These are phyloP conservation scores for Globisporangium orthogonon DNA, from an alignment of 352 stramenopile species.

Conservation along the genomic window DNA sequence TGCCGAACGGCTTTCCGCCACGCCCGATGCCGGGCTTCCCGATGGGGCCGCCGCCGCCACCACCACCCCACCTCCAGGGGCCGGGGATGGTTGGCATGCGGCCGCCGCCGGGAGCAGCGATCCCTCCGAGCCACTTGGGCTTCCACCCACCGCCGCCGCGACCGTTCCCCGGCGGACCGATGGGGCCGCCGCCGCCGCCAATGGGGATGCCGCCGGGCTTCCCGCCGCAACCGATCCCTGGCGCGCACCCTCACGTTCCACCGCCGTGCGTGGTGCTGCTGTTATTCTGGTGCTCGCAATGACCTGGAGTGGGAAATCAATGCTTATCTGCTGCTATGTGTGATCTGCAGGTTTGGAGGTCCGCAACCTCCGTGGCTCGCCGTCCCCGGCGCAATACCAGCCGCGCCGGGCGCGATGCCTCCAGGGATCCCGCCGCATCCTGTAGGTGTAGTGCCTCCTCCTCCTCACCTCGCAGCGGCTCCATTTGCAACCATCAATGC, in stretches of 20 bases:
- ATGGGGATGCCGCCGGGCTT: slow-evolving; percentile 11
- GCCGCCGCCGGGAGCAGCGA: slow-evolving; percentile 26
- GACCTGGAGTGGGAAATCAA: too few species aligned
- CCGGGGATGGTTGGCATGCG: slow-evolving; percentile 44
- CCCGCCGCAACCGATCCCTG: slow-evolving; percentile 5
- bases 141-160: slow-evolving; percentile 26
- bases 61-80: slow-evolving; percentile 40
- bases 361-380: slow-evolving; percentile 8
- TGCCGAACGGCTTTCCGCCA: slow-evolving; percentile 37
- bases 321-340: not conserved
- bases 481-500: slow-evolving; percentile 18
- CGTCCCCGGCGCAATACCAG: not conserved
- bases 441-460: slow-evolving; percentile 3
- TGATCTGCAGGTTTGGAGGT: slow-evolving; percentile 10
- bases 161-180: slow-evolving; percentile 26
- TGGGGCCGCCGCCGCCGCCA: slow-evolving; percentile 18
- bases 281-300: too few species aligned
- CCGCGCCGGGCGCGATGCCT: slow-evolving; percentile 9
- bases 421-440: slow-evolving; percentile 7
- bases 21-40: slow-evolving; percentile 38
- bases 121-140: slow-evolving; percentile 7
- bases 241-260: slow-evolving; percentile 1
- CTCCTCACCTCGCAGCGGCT: slow-evolving; percentile 2
- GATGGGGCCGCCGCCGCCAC: slow-evolving; percentile 30
- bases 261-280: slow-evolving; percentile 6